Base-by-base conservation (phyloP, 192 early-diverging fungal genomes). In the Rhizophagus sp. region DNA sequence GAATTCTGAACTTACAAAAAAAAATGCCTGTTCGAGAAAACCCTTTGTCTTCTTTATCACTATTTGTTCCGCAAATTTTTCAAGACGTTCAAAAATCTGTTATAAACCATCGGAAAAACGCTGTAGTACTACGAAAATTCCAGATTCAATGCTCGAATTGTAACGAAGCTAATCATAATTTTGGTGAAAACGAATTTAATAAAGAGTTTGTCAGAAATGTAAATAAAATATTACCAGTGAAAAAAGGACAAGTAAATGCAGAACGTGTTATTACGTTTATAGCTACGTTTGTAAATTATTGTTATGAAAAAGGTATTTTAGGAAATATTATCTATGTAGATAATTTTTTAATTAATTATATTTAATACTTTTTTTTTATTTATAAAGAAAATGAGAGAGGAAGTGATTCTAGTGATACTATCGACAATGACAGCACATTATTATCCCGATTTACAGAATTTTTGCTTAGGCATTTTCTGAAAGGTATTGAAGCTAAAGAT, bases 401-500 rank as follows among this genome's bases (percentile, higher is more conserved):
- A 22, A 76, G 75, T 39, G 80, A 47, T 33, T 6, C 5, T 57
- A 17, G 25, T 0, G 41, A 0, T 81, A 83, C 19, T 81, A 82
- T 33, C 85, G 85, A 87, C 30, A 86, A 79, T 12, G 73, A 79
- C 0, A 86, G 90, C 39, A 91, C 89, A 0, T 84, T 93, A 72
- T 90, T 89, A 30, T 91, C 89, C 9, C 84, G 91, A 44, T 95
- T 97, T 82, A 89, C 91, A n/a, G 89, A 89, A 82, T 85, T 85
- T 41, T 81, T 97, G 33, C 87, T 96, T 81, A 83, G 81, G 73
- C 89, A 95, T 78, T 69, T 95, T 39, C 80, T 94, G 68, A 91
- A 88, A 77, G 96, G 96, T 7, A 89, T 94, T 79, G 88, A 87
- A n/a, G 93, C 94, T 25, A 95, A 93, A 76, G 93, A 95, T 76